Evolutionary conservation across 192 early-diverging fungal species (phyloP).

Genomic region (Rhizophlyctis rosea): DNA sequence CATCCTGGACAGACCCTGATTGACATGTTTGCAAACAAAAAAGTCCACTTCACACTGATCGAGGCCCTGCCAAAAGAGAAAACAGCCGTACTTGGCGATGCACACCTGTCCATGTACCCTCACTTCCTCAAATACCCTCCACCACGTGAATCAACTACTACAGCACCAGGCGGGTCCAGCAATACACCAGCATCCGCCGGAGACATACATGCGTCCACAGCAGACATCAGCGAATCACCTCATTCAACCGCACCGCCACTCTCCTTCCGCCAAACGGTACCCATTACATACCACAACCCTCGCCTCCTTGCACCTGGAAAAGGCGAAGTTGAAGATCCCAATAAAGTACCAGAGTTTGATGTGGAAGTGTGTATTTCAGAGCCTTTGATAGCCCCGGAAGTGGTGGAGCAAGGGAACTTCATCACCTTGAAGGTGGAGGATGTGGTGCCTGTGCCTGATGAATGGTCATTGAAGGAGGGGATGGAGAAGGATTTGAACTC

Average conservation of each 20-base stretch:
- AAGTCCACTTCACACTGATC: slow-evolving; percentile 45
- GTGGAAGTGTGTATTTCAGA: slow-evolving; percentile 46
- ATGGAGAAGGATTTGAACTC: slow-evolving; percentile 63
- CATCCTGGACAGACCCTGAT: slow-evolving; percentile 41
- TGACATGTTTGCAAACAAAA: slow-evolving; percentile 56
- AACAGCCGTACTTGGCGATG: slow-evolving; percentile 48
- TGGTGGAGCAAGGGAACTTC: slow-evolving; percentile 50
- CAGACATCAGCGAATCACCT: no score
- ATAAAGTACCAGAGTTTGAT: slow-evolving; percentile 24
- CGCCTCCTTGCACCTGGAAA: slow-evolving; percentile 39
- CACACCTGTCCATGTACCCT: slow-evolving; percentile 38
- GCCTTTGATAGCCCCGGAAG: slow-evolving; percentile 43
- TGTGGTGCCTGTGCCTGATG: slow-evolving; percentile 55
- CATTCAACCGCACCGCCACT: slow-evolving; percentile 30
- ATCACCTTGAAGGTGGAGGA: slow-evolving; percentile 46
- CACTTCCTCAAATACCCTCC: slow-evolving; percentile 45
- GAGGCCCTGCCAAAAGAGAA: slow-evolving; percentile 65
- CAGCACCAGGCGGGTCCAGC: no score
- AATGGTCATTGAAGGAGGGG: slow-evolving; percentile 59
- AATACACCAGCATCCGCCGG: no score
- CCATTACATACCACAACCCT: slow-evolving; percentile 41
- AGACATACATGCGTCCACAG: slow-evolving; percentile 40
- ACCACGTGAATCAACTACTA: no score
- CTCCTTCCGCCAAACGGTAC: slow-evolving; percentile 27
- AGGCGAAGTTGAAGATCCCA: slow-evolving; percentile 37